Base-by-base conservation (phyloP, 331 rosid species). In the Acacia pycnantha region DNA sequence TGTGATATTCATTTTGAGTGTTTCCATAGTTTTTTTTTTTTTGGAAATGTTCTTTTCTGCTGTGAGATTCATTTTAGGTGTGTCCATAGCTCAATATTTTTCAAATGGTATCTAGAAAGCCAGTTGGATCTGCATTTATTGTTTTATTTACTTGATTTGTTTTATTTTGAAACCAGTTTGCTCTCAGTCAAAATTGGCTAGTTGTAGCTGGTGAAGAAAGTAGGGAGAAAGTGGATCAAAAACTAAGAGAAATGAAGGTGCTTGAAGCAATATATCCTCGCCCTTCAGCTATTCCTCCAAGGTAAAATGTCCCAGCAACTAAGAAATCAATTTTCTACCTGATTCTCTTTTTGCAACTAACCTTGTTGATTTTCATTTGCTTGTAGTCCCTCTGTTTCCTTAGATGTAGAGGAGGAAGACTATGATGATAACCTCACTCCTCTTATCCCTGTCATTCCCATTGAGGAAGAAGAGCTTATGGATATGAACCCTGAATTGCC, bases 191-290 rank as follows among this genome's bases (percentile, higher is more conserved):
- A 44, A 16, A 79, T 48, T 94, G 97, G 97, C 18, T 10, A 11
- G 91, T 94, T 19, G 92, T 72, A 1, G 88, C 92, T 5, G 98
- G 97, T 22, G 94, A 92, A 85, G 89, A 90, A 69, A 92, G 98
- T 76, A 75, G 37, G 47, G 98, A 92, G 83, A 84, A 67, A 53
- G 44, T 77, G 51, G 59, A 77, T 68, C 90, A 94, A 68, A 89
- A 84, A 58, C 65, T 24, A 21, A 88, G 97, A 73, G 93, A 84
- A 84, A 56, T 51, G 84, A 81, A 84, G 80, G 89, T 86, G 77
- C 91, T 91, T 13, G 97, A 92, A 88, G 94, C 92, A 21, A 77
- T 88, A 61, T 92, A 92, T 86, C 97, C 98, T 15, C 84, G 92
- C 51, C 51, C 41, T 29, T 91, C 92, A 73, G 65, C 90, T 37